Evolutionary conservation across 2,329 filamentous ascomycete species (phyloP).

Genomic region (Aureobasidium sp.): DNA sequence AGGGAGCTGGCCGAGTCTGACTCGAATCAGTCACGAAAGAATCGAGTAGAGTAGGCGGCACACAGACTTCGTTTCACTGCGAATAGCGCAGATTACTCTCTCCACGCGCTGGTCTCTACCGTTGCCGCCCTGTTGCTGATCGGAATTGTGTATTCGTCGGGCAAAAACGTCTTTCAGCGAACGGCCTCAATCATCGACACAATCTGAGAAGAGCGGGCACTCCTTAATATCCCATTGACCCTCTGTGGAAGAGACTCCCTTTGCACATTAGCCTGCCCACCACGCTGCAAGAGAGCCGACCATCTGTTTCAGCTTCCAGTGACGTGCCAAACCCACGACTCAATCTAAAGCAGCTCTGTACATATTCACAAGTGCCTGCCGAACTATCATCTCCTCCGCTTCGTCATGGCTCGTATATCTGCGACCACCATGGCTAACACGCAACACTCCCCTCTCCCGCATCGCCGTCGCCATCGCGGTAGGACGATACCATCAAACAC

Average conservation of each 20-base stretch:
- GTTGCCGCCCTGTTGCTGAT: neutral
- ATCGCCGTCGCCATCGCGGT: neutral
- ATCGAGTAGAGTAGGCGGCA: neutral
- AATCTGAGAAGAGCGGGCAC: neutral
- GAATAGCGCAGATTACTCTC: constrained; percentile 1
- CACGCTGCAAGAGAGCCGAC: constrained; percentile 6
- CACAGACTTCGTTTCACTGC: constrained; percentile 6
- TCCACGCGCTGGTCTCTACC: neutral
- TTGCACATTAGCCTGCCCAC: constrained; percentile 11
- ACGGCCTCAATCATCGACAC: neutral
- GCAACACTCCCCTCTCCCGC: neutral
- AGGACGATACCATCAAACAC: neutral
- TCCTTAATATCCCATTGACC: constrained; percentile 1
- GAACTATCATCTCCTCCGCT: neutral
- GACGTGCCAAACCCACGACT: neutral
- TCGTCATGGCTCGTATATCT: constrained; percentile 4
- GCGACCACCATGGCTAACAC: neutral
- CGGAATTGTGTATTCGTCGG: neutral
- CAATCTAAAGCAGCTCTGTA: constrained; percentile 1
- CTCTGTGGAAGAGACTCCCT: neutral
- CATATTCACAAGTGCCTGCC: neutral
- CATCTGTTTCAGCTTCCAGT: constrained; percentile 1
- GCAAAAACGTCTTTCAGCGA: constrained; percentile 5
- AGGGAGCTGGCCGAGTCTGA: neutral
- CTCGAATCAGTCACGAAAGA: neutral